Conservation (phyloP, 805 yeast genomes). For the Hanseniaspora taiwanica region DNA sequence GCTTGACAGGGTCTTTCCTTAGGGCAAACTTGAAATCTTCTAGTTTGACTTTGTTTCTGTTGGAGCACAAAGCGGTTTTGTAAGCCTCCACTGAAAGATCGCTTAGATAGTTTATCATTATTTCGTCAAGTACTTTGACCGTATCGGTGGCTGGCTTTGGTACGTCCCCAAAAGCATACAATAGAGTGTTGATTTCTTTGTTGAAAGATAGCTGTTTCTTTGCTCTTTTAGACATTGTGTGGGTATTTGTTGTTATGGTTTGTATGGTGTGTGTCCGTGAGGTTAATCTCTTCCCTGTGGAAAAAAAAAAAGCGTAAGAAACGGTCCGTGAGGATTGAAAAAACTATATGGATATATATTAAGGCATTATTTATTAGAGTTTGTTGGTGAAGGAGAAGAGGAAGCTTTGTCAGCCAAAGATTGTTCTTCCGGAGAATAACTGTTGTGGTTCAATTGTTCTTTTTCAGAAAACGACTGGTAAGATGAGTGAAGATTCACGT, state of each 20-base stretch:
- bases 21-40: conserved; percentile 64
- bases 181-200: conserved; percentile 40
- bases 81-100: conserved; percentile 46
- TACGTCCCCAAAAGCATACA: conserved; percentile 65
- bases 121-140: conserved; percentile 52
- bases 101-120: conserved; percentile 47
- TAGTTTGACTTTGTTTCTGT: conserved; percentile 49
- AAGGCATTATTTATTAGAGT: no score
- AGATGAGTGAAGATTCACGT: no score
- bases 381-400: no score
- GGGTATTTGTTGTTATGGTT: background rate
- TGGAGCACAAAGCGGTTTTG: conserved; percentile 35
- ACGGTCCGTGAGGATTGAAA: background rate
- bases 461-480: no score
- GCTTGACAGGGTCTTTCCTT: conserved; percentile 49
- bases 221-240: conserved; percentile 22
- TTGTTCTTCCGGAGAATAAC: no score
- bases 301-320: background rate
- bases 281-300: background rate
- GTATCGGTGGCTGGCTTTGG: conserved; percentile 55
- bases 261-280: background rate
- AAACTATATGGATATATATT: no score
- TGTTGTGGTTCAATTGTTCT: no score
- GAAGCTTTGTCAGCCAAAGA: no score
- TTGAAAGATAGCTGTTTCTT: conserved; percentile 33